Evolutionary conservation across 768 basidiomycete species (phyloP).

Genomic region (Hericium rajendrae): DNA sequence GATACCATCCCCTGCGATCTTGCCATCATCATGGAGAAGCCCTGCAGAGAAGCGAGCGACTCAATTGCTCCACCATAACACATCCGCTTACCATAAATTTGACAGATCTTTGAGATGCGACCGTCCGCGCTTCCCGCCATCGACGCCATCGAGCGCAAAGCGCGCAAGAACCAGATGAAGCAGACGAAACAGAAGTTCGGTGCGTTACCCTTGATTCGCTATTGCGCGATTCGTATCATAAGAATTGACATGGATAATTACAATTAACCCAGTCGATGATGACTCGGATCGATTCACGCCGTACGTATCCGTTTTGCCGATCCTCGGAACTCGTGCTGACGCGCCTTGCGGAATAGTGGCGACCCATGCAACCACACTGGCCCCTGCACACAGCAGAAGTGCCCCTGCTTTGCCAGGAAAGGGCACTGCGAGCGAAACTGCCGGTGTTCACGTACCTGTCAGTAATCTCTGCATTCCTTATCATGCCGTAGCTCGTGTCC

Average conservation of each 20-base stretch:
- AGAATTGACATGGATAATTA: too few species aligned
- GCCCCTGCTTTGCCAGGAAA: constrained; percentile 36
- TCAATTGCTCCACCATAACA: neutral
- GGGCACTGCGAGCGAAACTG: constrained; percentile 46
- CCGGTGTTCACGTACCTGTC: constrained; percentile 25
- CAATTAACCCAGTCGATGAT: neutral
- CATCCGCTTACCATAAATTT: neutral
- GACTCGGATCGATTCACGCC: neutral
- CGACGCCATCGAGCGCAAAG: neutral
- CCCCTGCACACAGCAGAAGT: constrained; percentile 33
- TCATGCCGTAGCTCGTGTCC: too few species aligned
- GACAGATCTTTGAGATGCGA: neutral
- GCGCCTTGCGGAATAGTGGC: neutral
- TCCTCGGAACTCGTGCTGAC: neutral
- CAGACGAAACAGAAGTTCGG: neutral
- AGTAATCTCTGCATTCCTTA: neutral
- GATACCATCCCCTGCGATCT: neutral
- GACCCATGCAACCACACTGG: neutral
- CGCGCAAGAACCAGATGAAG: neutral
- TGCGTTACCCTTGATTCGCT: neutral
- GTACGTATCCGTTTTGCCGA: neutral
- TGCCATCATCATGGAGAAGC: neutral
- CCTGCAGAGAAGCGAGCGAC: neutral
- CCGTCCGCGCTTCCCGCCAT: neutral
- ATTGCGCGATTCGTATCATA: too few species aligned